These are phyloP conservation scores for Aureobasidium sp. DNA, from an alignment of 2,329 filamentous ascomycete genomes.

Conservation along the genomic window DNA sequence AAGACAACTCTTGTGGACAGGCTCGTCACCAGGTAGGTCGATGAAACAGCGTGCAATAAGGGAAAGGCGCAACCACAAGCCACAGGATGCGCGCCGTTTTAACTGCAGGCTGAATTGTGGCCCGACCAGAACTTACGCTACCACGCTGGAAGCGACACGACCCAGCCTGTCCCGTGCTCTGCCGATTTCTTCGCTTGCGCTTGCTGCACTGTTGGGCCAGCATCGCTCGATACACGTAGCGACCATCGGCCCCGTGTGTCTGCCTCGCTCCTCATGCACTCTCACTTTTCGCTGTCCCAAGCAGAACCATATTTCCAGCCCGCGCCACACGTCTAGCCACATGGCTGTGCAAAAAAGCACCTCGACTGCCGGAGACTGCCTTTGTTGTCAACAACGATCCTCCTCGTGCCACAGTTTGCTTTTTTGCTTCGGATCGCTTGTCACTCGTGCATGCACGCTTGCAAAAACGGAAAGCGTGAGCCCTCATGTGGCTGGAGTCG, in stretches of 20 bases:
- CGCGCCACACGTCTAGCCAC: slow-evolving; percentile 2
- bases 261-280: background rate
- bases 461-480: slow-evolving; percentile 7
- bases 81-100: slow-evolving; percentile 10
- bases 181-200: slow-evolving; percentile 10
- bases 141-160: slow-evolving; percentile 2
- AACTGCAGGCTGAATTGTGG: slow-evolving; percentile 6
- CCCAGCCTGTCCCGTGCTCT: slow-evolving; percentile 1
- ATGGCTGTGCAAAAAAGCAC: slow-evolving; percentile 7
- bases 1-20: background rate
- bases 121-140: slow-evolving; percentile 7
- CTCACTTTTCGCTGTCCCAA: background rate
- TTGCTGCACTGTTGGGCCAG: background rate
- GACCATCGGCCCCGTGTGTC: background rate
- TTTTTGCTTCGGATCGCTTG: slow-evolving; percentile 1
- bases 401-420: background rate
- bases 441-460: slow-evolving; percentile 8
- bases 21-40: slow-evolving; percentile 6
- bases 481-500: slow-evolving; percentile 7
- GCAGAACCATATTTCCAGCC: background rate
- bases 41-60: slow-evolving; percentile 12
- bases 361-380: background rate
- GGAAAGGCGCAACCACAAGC: slow-evolving; percentile 10
- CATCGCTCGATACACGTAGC: background rate
- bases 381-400: background rate